These are phyloP conservation scores for Triticum urartu DNA, from an alignment of 176 grass and related monocot genomes.

Conservation along the genomic window DNA sequence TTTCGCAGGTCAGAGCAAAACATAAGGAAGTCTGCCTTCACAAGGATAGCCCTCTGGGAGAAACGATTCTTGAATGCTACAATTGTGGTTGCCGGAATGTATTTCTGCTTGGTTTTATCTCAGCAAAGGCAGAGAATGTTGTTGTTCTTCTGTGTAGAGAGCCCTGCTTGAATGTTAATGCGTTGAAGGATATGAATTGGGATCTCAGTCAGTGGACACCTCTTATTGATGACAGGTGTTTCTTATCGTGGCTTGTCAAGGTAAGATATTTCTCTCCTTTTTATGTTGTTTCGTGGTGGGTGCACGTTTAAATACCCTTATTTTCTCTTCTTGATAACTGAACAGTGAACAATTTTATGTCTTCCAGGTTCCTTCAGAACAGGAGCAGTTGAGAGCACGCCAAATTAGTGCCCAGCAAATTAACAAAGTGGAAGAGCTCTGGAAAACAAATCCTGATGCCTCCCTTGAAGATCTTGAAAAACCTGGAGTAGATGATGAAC, in stretches of 20 bases:
- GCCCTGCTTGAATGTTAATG: constrained; percentile 98
- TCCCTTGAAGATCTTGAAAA: constrained; percentile 99
- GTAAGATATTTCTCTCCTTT: constrained; percentile 39
- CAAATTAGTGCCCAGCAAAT: constrained; percentile 99
- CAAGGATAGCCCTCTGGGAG: constrained; percentile 95
- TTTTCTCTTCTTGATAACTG: constrained; percentile 19
- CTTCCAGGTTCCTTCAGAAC: constrained; percentile 90
- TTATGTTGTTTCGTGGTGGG: constrained; percentile 4
- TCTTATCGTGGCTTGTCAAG: constrained; percentile 97
- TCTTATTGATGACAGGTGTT: constrained; percentile 98
- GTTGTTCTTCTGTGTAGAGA: constrained; percentile 98
- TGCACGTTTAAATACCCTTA: not conserved
- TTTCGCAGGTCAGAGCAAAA: constrained; percentile 82
- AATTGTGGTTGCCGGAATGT: constrained; percentile 98
- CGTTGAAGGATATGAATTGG: constrained; percentile 99
- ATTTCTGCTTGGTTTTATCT: constrained; percentile 99
- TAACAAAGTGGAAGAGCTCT: constrained; percentile 98
- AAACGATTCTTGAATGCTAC: constrained; percentile 99
- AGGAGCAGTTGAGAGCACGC: constrained; percentile 92
- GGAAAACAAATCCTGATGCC: constrained; percentile 98
- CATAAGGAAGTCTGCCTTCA: constrained; percentile 99
- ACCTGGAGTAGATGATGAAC: constrained; percentile 97
- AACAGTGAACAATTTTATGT: constrained; percentile 16
- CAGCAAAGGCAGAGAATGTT: constrained; percentile 93
- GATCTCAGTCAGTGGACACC: constrained; percentile 98